Base-by-base conservation (phyloP, 176 grass and related monocot species). In the Oryza longistaminata region DNA sequence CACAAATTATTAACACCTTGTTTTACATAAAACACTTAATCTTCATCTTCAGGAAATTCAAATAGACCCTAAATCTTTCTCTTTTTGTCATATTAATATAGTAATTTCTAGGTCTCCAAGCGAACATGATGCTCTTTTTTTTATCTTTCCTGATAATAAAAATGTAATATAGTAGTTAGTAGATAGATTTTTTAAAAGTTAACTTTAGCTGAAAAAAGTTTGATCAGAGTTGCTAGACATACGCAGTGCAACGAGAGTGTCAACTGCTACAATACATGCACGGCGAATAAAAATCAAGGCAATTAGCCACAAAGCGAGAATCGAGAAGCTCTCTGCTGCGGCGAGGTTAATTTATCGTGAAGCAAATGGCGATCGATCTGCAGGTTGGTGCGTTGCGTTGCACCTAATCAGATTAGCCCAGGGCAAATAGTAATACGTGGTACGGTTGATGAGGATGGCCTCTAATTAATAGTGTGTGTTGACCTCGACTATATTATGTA, bases 311-410 rank as follows among this genome's bases (percentile, higher is more conserved):
- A 11, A 62, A 11, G 58, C 21, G 9, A 58, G 26, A 62, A 11
- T 21, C 21, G 9, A 58, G 15, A 75, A 65, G 9, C 73, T 35
- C 27, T 13, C 27, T 13, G 9, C 26, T 62, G n/a, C 58, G 2
- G 15, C 25, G 4, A 50, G 68, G 67, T 86, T 90, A 39, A 90
- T 78, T 86, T 3, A 60, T 21, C 83, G 79, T 78, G 73, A 90
- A 82, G 88, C 19, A 70, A 81, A 15, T 24, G 49, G 42, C 39
- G 46, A 48, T 55, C 39, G 46, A 48, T 55, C 17, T 14, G 15
- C 50, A 44, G 66, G 88, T 90, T 25, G 88, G 37, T 78, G 34
- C 44, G 46, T 49, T 66, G 69, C 67, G 88, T 77, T 90, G 83
- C 88, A 90, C 88, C 88, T 82, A 86, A 62, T 84, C 48, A 62